Base-by-base conservation (phyloP, 441 rosid species). In the Pelargonium cotyledonis region DNA sequence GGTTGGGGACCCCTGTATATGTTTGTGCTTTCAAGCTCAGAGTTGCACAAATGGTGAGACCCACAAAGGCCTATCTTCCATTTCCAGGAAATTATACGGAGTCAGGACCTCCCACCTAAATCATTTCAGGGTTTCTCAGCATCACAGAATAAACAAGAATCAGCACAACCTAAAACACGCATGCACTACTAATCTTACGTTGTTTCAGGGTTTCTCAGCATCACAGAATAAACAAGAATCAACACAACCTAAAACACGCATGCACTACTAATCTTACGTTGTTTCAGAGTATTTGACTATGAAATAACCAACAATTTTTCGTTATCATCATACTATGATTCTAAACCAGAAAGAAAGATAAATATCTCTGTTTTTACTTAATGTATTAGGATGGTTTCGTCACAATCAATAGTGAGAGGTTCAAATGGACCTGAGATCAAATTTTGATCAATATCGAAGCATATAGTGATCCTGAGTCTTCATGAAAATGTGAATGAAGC, bases 1-100 rank as follows among this genome's bases (percentile, higher is more conserved):
- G 66, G 66, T 31, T 19, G 8, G 46, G 44, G 66, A 31, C 43
- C 41, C 26, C 8, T 15, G 57, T 29, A 7, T 64, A 8, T 60
- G 68, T 67, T 23, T 43, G 53, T 19, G 67, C 60, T 49, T 53
- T 75, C 46, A 69, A 31, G 62, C 38, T 68, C 26, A 29, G 9
- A 11, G 71, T 35, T 16, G 6, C 64, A 6, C 64, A 60, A 60
- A 8, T 57, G 31, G 31, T 19, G 21, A 57, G 64, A 60, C 12
- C 64, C 64, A 60, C 29, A n/a, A 6, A 47, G 66, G 66, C 31
- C 75, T 15, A 11, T 58, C 63, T 57, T 40, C 21, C 63, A 58
- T 57, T 21, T 21, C 64, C 64, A 60, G 38, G 64, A 60, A 60
- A 14, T 60, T 38, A 60, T 60, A 58, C 35, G 0, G 40, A 40